A percentile compares a stretch with the other conserved stretches of the same genome.
Conservation (phyloP, 768 basidiomycete genomes). For the Cystofilobasidium capitatum region DNA sequence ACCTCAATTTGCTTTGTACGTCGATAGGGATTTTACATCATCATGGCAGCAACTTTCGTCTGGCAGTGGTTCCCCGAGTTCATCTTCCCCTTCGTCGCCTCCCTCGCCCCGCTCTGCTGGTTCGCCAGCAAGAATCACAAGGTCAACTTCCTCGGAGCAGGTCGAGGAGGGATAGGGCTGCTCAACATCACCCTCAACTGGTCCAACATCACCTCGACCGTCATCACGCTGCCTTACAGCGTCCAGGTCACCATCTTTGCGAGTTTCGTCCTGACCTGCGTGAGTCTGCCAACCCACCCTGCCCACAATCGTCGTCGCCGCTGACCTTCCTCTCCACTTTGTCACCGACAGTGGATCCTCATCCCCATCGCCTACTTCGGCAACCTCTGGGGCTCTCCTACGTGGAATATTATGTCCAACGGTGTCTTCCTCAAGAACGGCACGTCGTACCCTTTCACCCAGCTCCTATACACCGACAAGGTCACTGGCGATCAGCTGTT, state of each 20-base stretch:
- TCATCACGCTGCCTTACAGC: neutral
- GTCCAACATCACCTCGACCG: neutral
- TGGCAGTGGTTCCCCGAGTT: neutral
- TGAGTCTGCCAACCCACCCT: neutral
- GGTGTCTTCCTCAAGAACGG: neutral
- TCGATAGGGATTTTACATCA: constrained; percentile 1
- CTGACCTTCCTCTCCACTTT: neutral
- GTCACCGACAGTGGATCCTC: constrained; percentile 5
- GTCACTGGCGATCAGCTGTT: neutral
- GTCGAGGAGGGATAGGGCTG: neutral
- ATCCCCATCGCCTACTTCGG: constrained; percentile 2
- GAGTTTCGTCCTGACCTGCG: neutral
- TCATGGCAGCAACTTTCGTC: neutral
- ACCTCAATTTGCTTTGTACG: neutral
- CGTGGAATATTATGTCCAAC: constrained; percentile 2
- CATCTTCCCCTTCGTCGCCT: neutral
- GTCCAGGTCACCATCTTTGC: constrained; percentile 2
- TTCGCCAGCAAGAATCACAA: neutral
- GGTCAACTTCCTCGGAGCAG: constrained; percentile 1
- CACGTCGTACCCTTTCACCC: neutral
- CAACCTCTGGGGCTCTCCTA: neutral
- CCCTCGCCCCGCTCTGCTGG: neutral
- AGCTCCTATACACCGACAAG: neutral
- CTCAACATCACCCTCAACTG: constrained; percentile 12
- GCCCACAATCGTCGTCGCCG: neutral